Evolutionary conservation across 2,329 filamentous ascomycete genomes (phyloP).

Genomic region (Calonectria montana): DNA sequence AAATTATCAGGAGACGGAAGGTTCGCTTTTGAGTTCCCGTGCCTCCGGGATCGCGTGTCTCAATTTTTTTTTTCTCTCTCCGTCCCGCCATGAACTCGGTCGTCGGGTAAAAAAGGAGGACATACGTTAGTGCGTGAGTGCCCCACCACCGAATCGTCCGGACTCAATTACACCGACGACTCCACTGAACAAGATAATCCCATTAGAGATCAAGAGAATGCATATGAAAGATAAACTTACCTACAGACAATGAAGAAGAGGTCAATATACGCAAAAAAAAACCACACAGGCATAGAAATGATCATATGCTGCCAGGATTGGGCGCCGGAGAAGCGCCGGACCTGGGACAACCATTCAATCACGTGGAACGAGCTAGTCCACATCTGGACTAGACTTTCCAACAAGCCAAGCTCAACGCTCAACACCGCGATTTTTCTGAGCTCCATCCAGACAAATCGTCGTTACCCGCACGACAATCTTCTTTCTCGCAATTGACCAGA

Average conservation of each 20-base stretch:
- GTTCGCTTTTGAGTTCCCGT: background rate
- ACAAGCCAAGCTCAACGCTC: conserved; percentile 55
- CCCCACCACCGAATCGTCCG: conserved; percentile 31
- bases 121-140: conserved; percentile 30
- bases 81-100: conserved; percentile 34
- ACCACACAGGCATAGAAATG: background rate
- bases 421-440: conserved; percentile 60
- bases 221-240: background rate
- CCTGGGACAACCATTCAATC: conserved; percentile 21
- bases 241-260: background rate
- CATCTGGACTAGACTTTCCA: conserved; percentile 49
- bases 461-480: conserved; percentile 45
- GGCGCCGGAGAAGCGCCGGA: conserved; percentile 27
- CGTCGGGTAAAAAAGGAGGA: conserved; percentile 42
- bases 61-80: background rate
- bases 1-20: conserved; percentile 1
- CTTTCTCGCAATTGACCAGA: conserved; percentile 47
- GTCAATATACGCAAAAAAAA: background rate
- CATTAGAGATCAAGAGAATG: background rate
- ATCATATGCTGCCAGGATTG: background rate
- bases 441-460: conserved; percentile 48
- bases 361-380: conserved; percentile 42
- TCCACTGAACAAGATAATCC: conserved; percentile 16
- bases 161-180: conserved; percentile 37
- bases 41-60: background rate